Percentiles rank a stretch among this genome's conserved stretches.
phyloP scores from a whole-genome alignment of 2,329 filamentous ascomycete species.

The Fusarium robinianum region DNA sequence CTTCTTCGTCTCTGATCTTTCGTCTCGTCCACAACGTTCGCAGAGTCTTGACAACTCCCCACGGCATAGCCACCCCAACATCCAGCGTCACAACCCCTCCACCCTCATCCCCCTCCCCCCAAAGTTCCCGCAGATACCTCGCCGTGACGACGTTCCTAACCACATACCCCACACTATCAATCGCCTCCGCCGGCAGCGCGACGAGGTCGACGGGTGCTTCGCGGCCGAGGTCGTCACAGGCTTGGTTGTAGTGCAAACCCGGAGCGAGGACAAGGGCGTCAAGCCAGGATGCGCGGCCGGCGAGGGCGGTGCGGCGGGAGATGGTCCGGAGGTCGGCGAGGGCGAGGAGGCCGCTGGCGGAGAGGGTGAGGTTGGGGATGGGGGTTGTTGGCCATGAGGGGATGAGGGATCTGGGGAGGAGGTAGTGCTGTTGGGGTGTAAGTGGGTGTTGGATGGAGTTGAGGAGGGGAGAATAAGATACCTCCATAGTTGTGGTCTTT shows the following conservation, averaged over 20 bases:
- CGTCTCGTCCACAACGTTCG: slow-evolving; percentile 8
- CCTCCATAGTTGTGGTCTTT: slow-evolving; percentile 15
- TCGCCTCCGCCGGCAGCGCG: slow-evolving; percentile 28
- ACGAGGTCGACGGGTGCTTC: slow-evolving; percentile 43
- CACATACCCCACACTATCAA: slow-evolving; percentile 34
- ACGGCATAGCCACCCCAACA: slow-evolving; percentile 32
- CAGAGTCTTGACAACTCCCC: slow-evolving; percentile 29
- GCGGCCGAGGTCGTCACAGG: slow-evolving; percentile 54
- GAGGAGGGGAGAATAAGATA: slow-evolving; percentile 1
- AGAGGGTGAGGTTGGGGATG: slow-evolving; percentile 51
- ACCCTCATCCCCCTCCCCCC: slow-evolving; percentile 21
- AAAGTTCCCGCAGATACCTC: slow-evolving; percentile 46
- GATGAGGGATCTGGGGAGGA: slow-evolving; percentile 37
- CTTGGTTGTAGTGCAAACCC: slow-evolving; percentile 64
- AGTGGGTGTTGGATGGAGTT: too few relatives aligned
- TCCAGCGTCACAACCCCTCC: slow-evolving; percentile 37
- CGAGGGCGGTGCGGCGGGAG: slow-evolving; percentile 59
- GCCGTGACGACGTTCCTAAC: slow-evolving; percentile 59
- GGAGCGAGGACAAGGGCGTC: slow-evolving; percentile 63
- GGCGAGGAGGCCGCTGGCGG: slow-evolving; percentile 59
- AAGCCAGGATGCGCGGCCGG: slow-evolving; percentile 59
- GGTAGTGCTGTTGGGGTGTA: slow-evolving; percentile 11
- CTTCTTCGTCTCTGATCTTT: slow-evolving; percentile 13
- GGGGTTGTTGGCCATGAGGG: slow-evolving; percentile 51
- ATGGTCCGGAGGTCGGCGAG: slow-evolving; percentile 63